Base-by-base conservation (phyloP, 371 early-diverging fungal genomes). In the Mucor saturninus region DNA sequence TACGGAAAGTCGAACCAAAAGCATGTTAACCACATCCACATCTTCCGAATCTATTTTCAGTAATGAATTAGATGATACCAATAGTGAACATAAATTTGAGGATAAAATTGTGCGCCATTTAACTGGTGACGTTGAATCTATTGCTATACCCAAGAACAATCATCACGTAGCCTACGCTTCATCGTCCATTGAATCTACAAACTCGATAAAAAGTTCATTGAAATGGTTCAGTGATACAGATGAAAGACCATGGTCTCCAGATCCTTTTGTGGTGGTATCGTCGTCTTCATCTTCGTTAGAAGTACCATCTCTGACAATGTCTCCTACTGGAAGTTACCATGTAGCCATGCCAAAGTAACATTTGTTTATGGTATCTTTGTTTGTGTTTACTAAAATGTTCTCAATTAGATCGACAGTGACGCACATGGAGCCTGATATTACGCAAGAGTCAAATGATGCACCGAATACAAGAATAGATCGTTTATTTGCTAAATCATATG, bases 401-500 rank as follows among this genome's bases (percentile, higher is more conserved):
- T 42, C 14, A 42, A 21, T 11, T 65, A 80, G 81, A 66, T 78
- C 81, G 14, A 71, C 75, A 5, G 69, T 81, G 40, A 72, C 62
- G 9, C 78, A 71, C 28, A 78, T 81, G 81, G 73, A 72, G 50
- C 81, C 81, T 8, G 81, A 81, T 58, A 81, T 78, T 29, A 77
- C 81, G 0, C 71, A 67, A 40, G 65, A 40, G 21, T 8, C 43
- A 45, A 35, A 61, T 29, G 54, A 61, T 35, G 45, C 35, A 26
- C 62, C 79, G 35, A 7, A 53, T 40, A 54, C 43, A 2, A 68
- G 45, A 46, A 39, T 80, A 29, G 79, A 86, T 68, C 67, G 75
- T 15, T 56, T 88, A 13, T 88, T 76, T 64, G 79, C 84, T 30
- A 86, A 86, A 66, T 86, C 86, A 7, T 88, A 86, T 56, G 89